A percentile compares a stretch with the other conserved stretches of the same genome.
phyloP scores from a whole-genome alignment of 306 rosid species.

The Lathyrus aphaca region DNA sequence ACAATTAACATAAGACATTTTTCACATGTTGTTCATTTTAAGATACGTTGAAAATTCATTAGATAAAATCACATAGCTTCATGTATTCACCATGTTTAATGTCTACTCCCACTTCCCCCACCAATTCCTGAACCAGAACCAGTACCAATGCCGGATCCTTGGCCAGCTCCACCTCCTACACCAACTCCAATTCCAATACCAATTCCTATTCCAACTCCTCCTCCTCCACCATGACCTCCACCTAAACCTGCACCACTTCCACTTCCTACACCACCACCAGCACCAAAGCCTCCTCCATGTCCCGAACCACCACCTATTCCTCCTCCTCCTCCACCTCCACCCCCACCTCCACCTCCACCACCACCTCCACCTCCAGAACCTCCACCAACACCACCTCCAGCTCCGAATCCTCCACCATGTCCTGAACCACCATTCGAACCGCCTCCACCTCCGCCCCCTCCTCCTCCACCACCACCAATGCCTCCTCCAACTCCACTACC shows the following conservation, averaged over 20 bases:
- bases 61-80: not conserved
- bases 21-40: not conserved
- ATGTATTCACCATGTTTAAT: constrained; percentile 20
- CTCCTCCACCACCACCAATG: constrained; percentile 45
- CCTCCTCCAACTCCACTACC: constrained; percentile 52
- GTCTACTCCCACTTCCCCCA: constrained; percentile 46
- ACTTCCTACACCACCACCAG: constrained; percentile 55
- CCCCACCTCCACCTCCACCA: constrained; percentile 42
- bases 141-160: constrained; percentile 38
- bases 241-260: constrained; percentile 45
- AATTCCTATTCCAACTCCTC: constrained; percentile 48
- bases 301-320: constrained; percentile 59
- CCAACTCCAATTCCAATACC: constrained; percentile 59
- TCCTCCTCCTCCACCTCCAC: constrained; percentile 49
- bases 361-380: constrained; percentile 35
- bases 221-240: constrained; percentile 46
- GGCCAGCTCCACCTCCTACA: constrained; percentile 49
- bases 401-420: constrained; percentile 50
- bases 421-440: constrained; percentile 47
- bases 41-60: not conserved
- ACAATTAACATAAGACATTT: not conserved
- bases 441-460: constrained; percentile 52
- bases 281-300: constrained; percentile 55
- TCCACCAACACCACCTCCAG: constrained; percentile 45
- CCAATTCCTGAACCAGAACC: constrained; percentile 34